phyloP scores from a whole-genome alignment of 768 basidiomycete species.

The Tephrocybe sp. region DNA sequence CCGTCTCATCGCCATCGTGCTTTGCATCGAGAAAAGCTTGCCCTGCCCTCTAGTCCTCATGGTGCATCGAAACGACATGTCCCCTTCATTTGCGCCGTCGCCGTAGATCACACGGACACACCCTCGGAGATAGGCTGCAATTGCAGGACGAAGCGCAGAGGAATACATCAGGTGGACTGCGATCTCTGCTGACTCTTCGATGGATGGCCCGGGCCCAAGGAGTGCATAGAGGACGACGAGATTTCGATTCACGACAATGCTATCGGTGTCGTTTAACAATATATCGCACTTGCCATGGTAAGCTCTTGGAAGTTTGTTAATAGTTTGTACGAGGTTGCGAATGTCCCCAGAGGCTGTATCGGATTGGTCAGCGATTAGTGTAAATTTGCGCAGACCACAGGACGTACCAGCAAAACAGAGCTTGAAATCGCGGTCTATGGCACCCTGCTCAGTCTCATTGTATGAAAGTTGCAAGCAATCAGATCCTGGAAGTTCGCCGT shows the following conservation, averaged over 20 bases:
- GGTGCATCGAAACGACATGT: slow-evolving; percentile 35
- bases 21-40: slow-evolving; percentile 36
- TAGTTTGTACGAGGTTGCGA: slow-evolving; percentile 33
- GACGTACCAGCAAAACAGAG: neutral
- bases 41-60: slow-evolving; percentile 34
- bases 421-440: slow-evolving; percentile 15
- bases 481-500: slow-evolving; percentile 28
- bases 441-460: slow-evolving; percentile 37
- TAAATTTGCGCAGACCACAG: too few relatives aligned
- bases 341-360: slow-evolving; percentile 33
- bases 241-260: slow-evolving; percentile 37
- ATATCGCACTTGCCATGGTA: slow-evolving; percentile 38
- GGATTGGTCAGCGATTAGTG: neutral
- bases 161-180: slow-evolving; percentile 45
- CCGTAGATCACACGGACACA: slow-evolving; percentile 37
- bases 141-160: slow-evolving; percentile 6
- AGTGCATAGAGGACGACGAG: slow-evolving; percentile 39
- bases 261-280: slow-evolving; percentile 37
- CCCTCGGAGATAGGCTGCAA: slow-evolving; percentile 32
- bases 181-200: slow-evolving; percentile 42
- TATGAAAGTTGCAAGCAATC: slow-evolving; percentile 29
- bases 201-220: slow-evolving; percentile 36
- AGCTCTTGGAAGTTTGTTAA: slow-evolving; percentile 36
- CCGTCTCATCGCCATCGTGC: slow-evolving; percentile 33
- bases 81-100: slow-evolving; percentile 26